These are phyloP conservation scores for Aspergillus heteromorphus DNA, from an alignment of 495 filamentous ascomycete species.

Conservation along the genomic window DNA sequence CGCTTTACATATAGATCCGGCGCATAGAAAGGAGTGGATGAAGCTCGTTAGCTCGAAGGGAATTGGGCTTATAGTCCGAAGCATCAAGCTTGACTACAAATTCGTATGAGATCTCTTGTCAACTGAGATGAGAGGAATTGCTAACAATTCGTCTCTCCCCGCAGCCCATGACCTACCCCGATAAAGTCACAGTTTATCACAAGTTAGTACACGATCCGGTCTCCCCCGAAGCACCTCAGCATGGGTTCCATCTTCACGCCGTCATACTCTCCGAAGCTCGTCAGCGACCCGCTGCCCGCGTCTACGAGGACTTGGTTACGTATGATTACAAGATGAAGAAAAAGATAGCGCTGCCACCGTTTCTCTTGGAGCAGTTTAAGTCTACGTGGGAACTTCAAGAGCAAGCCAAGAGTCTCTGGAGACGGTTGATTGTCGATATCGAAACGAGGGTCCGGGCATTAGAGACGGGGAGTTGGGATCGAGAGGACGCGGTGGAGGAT, in stretches of 20 bases:
- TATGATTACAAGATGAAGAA: slow-evolving; percentile 69
- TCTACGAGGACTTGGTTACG: slow-evolving; percentile 75
- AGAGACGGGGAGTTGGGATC: slow-evolving; percentile 73
- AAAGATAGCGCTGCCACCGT: slow-evolving; percentile 54
- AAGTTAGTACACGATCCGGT: slow-evolving; percentile 58
- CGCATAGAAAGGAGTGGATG: slow-evolving; percentile 60
- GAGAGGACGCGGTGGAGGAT: slow-evolving; percentile 64
- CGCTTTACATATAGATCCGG: slow-evolving; percentile 61
- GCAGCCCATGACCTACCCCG: slow-evolving; percentile 84
- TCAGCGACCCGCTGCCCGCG: slow-evolving; percentile 70
- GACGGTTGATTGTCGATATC: slow-evolving; percentile 49
- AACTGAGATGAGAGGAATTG: background rate
- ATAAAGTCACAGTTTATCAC: slow-evolving; percentile 84
- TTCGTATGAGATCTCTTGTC: slow-evolving; percentile 55
- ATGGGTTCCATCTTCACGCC: slow-evolving; percentile 53
- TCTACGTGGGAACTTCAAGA: slow-evolving; percentile 64
- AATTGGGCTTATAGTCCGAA: slow-evolving; percentile 72
- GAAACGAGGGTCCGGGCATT: slow-evolving; percentile 51
- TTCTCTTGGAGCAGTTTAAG: slow-evolving; percentile 61
- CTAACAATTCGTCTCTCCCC: slow-evolving; percentile 2
- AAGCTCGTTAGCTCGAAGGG: slow-evolving; percentile 62
- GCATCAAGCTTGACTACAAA: slow-evolving; percentile 83
- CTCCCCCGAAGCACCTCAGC: slow-evolving; percentile 27
- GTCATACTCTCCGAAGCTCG: slow-evolving; percentile 75
- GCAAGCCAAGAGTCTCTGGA: slow-evolving; percentile 44